Evolutionary conservation across 768 basidiomycete genomes (phyloP).

Genomic region (Favolaschia claudopus): DNA sequence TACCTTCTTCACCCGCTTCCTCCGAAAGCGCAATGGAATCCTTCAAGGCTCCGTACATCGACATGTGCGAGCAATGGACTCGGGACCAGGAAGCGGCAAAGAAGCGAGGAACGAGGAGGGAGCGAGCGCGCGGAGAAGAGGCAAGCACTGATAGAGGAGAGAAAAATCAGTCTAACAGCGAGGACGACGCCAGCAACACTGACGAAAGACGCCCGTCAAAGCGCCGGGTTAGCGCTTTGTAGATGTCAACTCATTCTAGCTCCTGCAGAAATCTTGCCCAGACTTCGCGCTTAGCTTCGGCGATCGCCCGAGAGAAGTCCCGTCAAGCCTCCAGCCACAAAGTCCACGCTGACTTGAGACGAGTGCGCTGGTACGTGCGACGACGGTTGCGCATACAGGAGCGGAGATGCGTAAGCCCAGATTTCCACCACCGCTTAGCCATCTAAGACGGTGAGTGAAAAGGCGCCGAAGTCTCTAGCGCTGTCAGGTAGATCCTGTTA

Average conservation of each 20-base stretch:
- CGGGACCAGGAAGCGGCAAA: slow-evolving; percentile 2
- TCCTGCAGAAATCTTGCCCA: not conserved
- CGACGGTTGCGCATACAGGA: not conserved
- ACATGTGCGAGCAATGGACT: slow-evolving; percentile 5
- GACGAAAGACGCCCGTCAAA: not conserved
- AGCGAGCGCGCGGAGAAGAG: too few species aligned
- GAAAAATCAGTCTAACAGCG: too few species aligned
- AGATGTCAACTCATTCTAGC: not conserved
- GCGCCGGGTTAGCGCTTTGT: not conserved
- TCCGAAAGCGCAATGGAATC: not conserved
- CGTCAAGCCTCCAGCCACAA: too few species aligned
- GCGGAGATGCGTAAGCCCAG: not conserved
- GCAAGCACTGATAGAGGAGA: too few species aligned
- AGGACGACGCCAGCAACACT: too few species aligned
- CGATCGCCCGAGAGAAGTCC: not conserved
- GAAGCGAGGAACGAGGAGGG: not conserved
- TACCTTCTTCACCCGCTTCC: not conserved
- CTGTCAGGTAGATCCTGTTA: not conserved
- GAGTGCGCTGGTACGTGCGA: too few species aligned
- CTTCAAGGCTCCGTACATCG: not conserved
- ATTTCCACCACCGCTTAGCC: not conserved
- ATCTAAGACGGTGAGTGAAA: not conserved
- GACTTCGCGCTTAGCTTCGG: not conserved
- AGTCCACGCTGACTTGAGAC: too few species aligned
- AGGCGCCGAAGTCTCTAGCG: not conserved